A percentile compares a stretch with the other conserved stretches of the same genome.
Evolutionary conservation across 139 green algal genomes (phyloP).

Genomic region (Diplosphaera chodatii): DNA sequence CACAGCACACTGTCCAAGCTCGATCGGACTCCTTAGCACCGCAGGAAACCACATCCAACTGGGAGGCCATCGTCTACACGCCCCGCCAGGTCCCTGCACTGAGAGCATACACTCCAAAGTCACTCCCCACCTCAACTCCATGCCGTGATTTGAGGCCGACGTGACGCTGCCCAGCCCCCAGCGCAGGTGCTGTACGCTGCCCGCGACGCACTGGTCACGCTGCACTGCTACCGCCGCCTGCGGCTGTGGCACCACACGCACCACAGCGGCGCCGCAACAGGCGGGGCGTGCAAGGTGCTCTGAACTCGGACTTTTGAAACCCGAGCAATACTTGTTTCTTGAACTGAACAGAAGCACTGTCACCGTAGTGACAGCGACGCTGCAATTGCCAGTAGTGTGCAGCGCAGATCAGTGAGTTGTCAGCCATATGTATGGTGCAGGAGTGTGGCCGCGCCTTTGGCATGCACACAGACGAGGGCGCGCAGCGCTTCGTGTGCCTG

Average conservation of each 20-base stretch:
- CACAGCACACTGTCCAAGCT: no score
- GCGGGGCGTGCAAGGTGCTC: background rate
- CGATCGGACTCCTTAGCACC: background rate
- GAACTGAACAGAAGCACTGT: background rate
- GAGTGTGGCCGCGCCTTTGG: background rate
- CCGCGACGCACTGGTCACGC: constrained; percentile 35
- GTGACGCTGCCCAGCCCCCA: background rate
- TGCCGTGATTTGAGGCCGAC: no score
- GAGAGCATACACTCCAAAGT: no score
- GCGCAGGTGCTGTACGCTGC: constrained; percentile 52
- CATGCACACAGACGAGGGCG: background rate
- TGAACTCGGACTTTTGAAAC: no score
- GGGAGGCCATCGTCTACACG: constrained; percentile 19
- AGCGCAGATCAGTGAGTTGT: background rate
- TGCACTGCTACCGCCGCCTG: constrained; percentile 36
- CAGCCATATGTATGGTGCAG: no score
- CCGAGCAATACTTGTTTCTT: no score
- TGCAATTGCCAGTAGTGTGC: no score
- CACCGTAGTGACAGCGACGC: background rate
- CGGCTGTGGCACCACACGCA: constrained; percentile 41
- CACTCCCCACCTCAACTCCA: no score
- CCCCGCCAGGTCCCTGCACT: constrained; percentile 7
- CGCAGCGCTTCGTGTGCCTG: background rate
- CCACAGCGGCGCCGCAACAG: no score
- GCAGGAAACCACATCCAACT: constrained; percentile 35